Evolutionary conservation across 2,329 filamentous ascomycete genomes (phyloP), one percentile per base, ranked within the genome.

Genomic region (Xylaria polymorpha): DNA sequence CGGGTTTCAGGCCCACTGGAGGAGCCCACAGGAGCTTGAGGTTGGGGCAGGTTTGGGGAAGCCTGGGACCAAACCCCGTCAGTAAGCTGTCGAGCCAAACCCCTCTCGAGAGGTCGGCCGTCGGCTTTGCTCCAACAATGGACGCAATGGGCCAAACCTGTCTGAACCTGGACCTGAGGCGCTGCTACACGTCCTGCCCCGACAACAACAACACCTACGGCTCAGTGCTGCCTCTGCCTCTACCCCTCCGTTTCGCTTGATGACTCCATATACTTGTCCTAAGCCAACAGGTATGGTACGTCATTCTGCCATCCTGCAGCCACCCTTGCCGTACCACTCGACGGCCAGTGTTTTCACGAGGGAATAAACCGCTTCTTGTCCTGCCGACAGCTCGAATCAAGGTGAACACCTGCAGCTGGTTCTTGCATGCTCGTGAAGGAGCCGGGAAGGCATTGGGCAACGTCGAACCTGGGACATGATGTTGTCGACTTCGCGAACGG

Each of bases 401-500:
- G 39, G 37, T 25, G 39, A 20, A 55, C 59, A 48, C 15, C 1
- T 12, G 15, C 58, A 12, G 20, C 14, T 20, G 14, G 6, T 32
- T 22, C n/a, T 10, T 51, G 35, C 1, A 39, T 56, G 63, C 57
- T 44, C 58, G 68, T 65, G 64, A 61, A 51, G 68, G 57, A 35
- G 56, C 60, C 39, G 58, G 63, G 56, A 59, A 74, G 72, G 66
- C 50, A 37, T 62, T 39, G 12, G 61, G 25, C 51, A 6, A 58
- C 55, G 22, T 51, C 37, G 50, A 64, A 35, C 25, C 61, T 43
- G 62, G 74, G 79, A 75, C 67, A 80, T 80, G 77, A 64, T 48
- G 25, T 48, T 65, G 78, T 78, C 82, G 72, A 79, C 76, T 39
- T 78, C 77, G 59, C 74, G 75, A 66, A 70, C 78, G 25, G 68